Evolutionary conservation across 2,329 filamentous ascomycete species (phyloP), one percentile per base, ranked within the genome.

Genomic region (Ceratocystis cubensis): DNA sequence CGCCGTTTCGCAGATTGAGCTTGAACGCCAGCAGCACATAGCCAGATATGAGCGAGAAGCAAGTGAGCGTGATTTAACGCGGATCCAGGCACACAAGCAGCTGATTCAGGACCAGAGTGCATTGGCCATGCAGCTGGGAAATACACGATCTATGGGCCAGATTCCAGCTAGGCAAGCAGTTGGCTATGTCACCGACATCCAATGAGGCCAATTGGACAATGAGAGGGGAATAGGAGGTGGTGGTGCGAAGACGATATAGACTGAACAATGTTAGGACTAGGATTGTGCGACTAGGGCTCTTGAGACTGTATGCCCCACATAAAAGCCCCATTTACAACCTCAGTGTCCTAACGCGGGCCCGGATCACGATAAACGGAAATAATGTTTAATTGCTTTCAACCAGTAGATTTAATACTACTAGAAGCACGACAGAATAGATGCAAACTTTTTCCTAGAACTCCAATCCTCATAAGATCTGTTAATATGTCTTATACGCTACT

Each of bases 31-130:
- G 71, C 79, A 81, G 69, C 66, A 82, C 1, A 64, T 64, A 59
- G 81, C 83, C 65, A 71, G 74, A 10, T 71, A 83, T 17, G 81
- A 84, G 65, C 72, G 74, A 28, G 75, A 73, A 10, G 76, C 78
- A 13, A 80, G 83, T 45, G 72, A 74, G 41, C 73, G 82, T 25
- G 74, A 81, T 61, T 75, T 76, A 69, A 75, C 72, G 44, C 72
- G 81, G 17, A 72, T 84, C 7, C 75, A 76, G 64, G 79, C 81
- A 71, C 82, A 84, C 73, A 78, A 76, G 74, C 80, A 76, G 71
- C 71, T 84, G 63, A 80, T 84, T 1, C 80, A 84, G 63, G 75
- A 74, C 53, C 76, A 78, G 71, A 75, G 77, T 68, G 74, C 73
- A 69, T 66, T 78, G 65, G 76, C 76, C 0, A 74, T 72, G 67